A percentile compares a stretch with the other conserved stretches of the same genome.
phyloP scores from a whole-genome alignment of 2,329 filamentous ascomycete species.

The Alternaria sp. region DNA sequence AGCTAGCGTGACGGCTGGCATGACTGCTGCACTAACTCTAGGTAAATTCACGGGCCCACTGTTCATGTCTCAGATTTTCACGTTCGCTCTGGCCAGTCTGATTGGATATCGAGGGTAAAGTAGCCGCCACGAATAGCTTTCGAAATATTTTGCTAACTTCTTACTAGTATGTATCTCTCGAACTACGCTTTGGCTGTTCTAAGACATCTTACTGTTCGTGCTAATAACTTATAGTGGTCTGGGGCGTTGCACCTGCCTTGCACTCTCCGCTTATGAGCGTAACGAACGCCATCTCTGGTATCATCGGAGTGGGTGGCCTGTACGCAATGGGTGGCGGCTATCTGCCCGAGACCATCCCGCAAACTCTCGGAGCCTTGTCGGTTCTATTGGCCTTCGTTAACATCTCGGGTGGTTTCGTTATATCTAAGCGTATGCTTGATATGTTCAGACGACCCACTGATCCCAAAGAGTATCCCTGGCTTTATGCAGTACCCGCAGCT shows the following conservation, averaged over 20 bases:
- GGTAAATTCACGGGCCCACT: constrained; percentile 80
- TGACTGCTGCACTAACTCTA: constrained; percentile 75
- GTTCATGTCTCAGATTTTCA: constrained; percentile 89
- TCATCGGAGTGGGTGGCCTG: constrained; percentile 87
- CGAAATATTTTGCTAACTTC: not conserved
- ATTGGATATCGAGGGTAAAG: constrained; percentile 72
- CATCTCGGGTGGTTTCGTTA: constrained; percentile 85
- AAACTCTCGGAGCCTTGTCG: constrained; percentile 76
- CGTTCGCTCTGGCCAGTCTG: constrained; percentile 80
- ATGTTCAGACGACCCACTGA: constrained; percentile 71
- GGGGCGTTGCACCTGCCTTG: constrained; percentile 82
- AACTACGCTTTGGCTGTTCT: not conserved
- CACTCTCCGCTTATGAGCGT: constrained; percentile 93
- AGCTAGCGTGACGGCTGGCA: constrained; percentile 73
- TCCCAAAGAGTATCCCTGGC: constrained; percentile 85
- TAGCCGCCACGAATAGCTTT: not conserved
- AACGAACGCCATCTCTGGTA: constrained; percentile 87
- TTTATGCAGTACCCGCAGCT: constrained; percentile 78
- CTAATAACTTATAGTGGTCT: constrained; percentile 65
- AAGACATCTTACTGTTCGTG: not conserved
- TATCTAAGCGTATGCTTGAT: constrained; percentile 92
- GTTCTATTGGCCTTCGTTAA: constrained; percentile 89
- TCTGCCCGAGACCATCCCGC: constrained; percentile 70
- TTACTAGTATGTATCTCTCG: not conserved
- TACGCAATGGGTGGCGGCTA: constrained; percentile 84